phyloP scores from a whole-genome alignment of 2,329 filamentous ascomycete genomes.

The Aspergillus glaucus region DNA sequence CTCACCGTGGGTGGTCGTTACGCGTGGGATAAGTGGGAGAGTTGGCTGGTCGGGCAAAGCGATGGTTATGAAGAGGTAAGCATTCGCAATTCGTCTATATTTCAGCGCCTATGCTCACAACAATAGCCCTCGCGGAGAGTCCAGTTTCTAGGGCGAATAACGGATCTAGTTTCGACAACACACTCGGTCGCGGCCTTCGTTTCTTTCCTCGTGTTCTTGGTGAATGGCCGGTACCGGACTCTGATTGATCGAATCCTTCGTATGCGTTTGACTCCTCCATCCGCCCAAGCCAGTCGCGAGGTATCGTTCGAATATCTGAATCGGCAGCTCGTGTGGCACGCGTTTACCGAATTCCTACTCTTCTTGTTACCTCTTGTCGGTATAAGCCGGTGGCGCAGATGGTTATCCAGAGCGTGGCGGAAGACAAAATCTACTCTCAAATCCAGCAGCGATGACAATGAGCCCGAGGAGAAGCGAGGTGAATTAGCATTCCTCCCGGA shows the following conservation, averaged over 20 bases:
- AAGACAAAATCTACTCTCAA: slow-evolving; percentile 63
- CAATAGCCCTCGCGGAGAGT: slow-evolving; percentile 45
- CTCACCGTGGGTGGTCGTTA: slow-evolving; percentile 84
- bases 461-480: slow-evolving; percentile 51
- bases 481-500: slow-evolving; percentile 84
- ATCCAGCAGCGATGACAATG: slow-evolving; percentile 43
- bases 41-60: slow-evolving; percentile 70
- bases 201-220: slow-evolving; percentile 84
- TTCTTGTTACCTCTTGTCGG: slow-evolving; percentile 96
- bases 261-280: slow-evolving; percentile 78
- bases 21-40: slow-evolving; percentile 86
- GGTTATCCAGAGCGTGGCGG: slow-evolving; percentile 80
- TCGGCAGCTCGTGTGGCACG: slow-evolving; percentile 96
- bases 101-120: slow-evolving; percentile 9
- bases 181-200: slow-evolving; percentile 76
- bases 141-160: slow-evolving; percentile 59
- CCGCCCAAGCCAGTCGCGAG: slow-evolving; percentile 77
- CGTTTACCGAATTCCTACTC: slow-evolving; percentile 97
- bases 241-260: slow-evolving; percentile 77
- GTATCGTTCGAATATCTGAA: slow-evolving; percentile 98
- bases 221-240: slow-evolving; percentile 86
- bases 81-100: background rate
- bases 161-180: slow-evolving; percentile 60
- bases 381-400: slow-evolving; percentile 85
- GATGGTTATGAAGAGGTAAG: slow-evolving; percentile 61